phyloP scores from a whole-genome alignment of 129 eudicot species.

The Arctium minus region DNA sequence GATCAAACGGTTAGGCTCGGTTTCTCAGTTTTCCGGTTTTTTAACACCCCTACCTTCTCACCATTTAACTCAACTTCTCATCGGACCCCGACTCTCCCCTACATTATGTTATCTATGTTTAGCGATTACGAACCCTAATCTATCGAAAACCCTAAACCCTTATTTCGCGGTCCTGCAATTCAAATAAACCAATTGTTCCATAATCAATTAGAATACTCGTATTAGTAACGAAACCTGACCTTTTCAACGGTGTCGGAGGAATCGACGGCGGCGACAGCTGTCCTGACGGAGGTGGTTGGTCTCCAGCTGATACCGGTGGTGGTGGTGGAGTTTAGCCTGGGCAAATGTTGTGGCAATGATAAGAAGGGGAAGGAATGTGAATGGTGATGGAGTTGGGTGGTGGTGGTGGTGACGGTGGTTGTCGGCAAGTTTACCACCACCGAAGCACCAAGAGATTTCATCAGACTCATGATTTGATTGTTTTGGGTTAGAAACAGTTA shows the following conservation, averaged over 20 bases:
- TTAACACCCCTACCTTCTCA: too few species aligned
- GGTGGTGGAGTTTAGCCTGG: constrained; percentile 21
- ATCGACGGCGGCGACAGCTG: constrained; percentile 58
- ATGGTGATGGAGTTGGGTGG: constrained; percentile 28
- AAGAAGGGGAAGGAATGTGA: constrained; percentile 30
- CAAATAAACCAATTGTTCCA: background rate
- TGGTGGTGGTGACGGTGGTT: constrained; percentile 21
- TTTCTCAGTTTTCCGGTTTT: too few species aligned
- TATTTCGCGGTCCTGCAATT: background rate
- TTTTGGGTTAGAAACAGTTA: constrained; percentile 5
- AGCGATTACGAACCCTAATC: background rate
- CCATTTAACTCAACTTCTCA: too few species aligned
- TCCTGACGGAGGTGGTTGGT: constrained; percentile 38
- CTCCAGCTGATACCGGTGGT: constrained; percentile 37
- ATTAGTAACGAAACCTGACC: constrained; percentile 25
- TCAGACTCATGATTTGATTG: constrained; percentile 19
- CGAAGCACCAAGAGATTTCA: constrained; percentile 35
- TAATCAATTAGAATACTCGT: background rate
- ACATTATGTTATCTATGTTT: background rate
- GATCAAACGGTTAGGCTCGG: too few species aligned
- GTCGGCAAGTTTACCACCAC: constrained; percentile 23
- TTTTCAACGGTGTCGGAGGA: constrained; percentile 53
- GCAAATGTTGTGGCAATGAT: constrained; percentile 21
- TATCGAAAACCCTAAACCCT: constrained; percentile 7
- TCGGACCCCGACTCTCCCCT: too few species aligned